A percentile compares a stretch with the other conserved stretches of the same genome.
These are phyloP conservation scores for Lenwebbia sp. DNA, from an alignment of 345 rosid species.

Conservation along the genomic window DNA sequence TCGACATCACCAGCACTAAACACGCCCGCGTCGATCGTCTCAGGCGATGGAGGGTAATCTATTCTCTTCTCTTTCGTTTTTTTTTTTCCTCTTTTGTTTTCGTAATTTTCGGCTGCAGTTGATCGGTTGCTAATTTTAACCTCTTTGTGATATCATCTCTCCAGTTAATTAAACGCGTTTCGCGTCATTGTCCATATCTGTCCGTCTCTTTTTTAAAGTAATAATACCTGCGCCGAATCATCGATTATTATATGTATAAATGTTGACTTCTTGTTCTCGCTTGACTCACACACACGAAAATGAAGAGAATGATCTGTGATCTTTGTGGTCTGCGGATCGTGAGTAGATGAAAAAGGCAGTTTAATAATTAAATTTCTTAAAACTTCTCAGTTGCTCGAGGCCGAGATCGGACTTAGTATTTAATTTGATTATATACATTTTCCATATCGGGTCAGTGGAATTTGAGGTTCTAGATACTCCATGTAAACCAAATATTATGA, in stretches of 20 bases:
- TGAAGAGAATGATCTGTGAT: not conserved
- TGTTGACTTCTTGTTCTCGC: not conserved
- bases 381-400: not conserved
- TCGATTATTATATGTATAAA: not conserved
- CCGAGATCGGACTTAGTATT: not conserved
- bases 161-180: not conserved
- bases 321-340: not conserved
- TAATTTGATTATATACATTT: not conserved
- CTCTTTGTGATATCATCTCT: not conserved
- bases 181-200: not conserved
- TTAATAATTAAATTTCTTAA: not conserved
- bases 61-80: not conserved
- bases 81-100: not conserved
- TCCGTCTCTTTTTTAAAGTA: not conserved
- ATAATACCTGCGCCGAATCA: not conserved
- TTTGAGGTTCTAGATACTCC: not conserved
- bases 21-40: constrained; percentile 56
- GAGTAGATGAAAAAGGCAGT: not conserved
- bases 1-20: constrained; percentile 61
- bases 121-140: not conserved
- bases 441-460: fast-evolving
- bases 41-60: constrained; percentile 77
- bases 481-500: not conserved
- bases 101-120: not conserved
- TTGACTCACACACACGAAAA: not conserved